Percentiles rank a stretch among this genome's conserved stretches.
These are phyloP conservation scores for Zasmidium cellare DNA, from an alignment of 2,329 filamentous ascomycete species.

Conservation along the genomic window DNA sequence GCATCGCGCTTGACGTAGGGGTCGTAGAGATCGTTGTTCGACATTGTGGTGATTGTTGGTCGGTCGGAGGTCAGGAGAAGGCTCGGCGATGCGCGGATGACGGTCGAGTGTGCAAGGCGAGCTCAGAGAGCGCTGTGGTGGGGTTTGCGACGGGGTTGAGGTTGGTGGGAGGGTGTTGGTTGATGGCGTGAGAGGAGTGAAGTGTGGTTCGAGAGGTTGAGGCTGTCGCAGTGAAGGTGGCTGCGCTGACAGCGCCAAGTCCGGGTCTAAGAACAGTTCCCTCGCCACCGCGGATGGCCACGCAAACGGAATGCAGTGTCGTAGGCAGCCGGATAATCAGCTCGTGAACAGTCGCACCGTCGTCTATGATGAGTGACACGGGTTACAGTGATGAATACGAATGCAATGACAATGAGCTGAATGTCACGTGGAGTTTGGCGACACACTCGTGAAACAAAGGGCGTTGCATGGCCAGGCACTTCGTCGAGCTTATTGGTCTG, in stretches of 20 bases:
- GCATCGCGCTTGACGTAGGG: conserved; percentile 28
- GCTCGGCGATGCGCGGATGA: not conserved
- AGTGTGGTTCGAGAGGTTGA: not conserved
- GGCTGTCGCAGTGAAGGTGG: not conserved
- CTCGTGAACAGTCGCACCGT: not conserved
- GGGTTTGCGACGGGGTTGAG: not conserved
- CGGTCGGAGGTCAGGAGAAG: conserved; percentile 6
- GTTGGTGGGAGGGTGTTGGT: not conserved
- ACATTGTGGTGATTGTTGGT: conserved; percentile 18
- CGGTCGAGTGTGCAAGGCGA: not conserved
- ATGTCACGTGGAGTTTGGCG: not conserved
- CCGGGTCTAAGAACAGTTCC: not conserved
- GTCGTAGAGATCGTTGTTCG: conserved; percentile 27
- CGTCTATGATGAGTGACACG: not conserved
- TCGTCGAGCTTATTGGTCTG: no score
- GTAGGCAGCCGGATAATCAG: not conserved
- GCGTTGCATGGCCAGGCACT: no score
- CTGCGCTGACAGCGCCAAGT: not conserved
- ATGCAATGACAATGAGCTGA: not conserved
- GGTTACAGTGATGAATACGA: not conserved
- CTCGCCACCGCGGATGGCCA: not conserved
- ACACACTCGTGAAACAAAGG: not conserved
- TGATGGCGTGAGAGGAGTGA: conserved; percentile 1
- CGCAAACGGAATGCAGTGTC: not conserved
- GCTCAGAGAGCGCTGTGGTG: not conserved